Evolutionary conservation across 2,329 filamentous ascomycete genomes (phyloP).

Genomic region (Didymella segeticola): DNA sequence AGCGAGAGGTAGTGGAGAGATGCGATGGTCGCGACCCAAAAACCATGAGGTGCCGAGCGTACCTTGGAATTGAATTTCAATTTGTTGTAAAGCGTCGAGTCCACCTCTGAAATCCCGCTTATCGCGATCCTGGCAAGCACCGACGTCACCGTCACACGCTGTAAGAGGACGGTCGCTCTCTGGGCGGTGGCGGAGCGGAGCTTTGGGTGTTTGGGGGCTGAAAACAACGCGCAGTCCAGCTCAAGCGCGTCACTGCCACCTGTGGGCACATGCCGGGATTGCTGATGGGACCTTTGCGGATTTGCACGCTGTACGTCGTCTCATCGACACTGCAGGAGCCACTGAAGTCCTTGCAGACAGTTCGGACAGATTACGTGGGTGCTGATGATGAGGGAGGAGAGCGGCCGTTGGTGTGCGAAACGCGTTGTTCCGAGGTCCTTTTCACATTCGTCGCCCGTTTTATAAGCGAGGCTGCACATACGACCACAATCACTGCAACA

Average conservation of each 20-base stretch:
- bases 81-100: not conserved
- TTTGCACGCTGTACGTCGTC: not conserved
- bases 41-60: not conserved
- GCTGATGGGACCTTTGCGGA: not conserved
- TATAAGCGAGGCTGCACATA: too few species aligned
- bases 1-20: not conserved
- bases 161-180: not conserved
- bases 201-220: not conserved
- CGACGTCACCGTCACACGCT: slow-evolving; percentile 1
- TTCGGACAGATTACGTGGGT: too few species aligned
- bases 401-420: not conserved
- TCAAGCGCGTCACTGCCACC: not conserved
- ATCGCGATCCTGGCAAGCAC: not conserved
- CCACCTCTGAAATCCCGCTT: not conserved
- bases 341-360: not conserved
- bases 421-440: not conserved
- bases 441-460: too few species aligned
- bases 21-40: too few species aligned
- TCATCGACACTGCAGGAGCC: too few species aligned
- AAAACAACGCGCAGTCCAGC: not conserved
- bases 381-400: not conserved
- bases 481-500: too few species aligned
- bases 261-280: too few species aligned
- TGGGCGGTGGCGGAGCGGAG: slow-evolving; percentile 2
- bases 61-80: not conserved